Conservation (phyloP, 345 rosid genomes). For the Lumnitzera racemosa region DNA sequence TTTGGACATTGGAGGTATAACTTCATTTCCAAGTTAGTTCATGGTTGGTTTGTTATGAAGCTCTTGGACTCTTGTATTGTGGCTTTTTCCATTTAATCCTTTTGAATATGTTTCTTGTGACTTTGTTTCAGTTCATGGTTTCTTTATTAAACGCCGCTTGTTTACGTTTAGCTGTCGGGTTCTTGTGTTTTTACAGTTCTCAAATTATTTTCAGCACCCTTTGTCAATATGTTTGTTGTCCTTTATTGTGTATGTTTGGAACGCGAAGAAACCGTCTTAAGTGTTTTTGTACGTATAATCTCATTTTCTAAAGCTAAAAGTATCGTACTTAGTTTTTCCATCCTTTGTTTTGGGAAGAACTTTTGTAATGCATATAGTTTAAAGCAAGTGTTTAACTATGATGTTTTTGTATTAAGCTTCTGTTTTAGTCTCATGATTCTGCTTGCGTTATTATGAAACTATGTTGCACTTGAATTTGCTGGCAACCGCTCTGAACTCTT, state of each 20-base stretch:
- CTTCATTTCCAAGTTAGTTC: not conserved
- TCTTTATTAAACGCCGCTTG: not conserved
- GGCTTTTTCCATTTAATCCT: too few species aligned
- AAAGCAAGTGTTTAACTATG: not conserved
- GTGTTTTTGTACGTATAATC: too few species aligned
- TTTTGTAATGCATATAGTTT: too few species aligned
- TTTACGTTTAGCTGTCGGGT: not conserved
- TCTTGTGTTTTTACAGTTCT: not conserved
- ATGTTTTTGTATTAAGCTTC: conserved; percentile 2
- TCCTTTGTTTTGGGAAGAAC: not conserved
- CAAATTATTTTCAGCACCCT: too few species aligned
- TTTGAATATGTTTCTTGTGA: too few species aligned
- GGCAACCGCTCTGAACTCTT: too few species aligned
- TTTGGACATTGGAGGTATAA: conserved; percentile 89
- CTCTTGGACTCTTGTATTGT: not conserved
- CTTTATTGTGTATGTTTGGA: not conserved
- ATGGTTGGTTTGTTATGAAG: not conserved
- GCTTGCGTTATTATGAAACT: too few species aligned
- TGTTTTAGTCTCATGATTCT: too few species aligned
- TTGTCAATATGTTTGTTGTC: not conserved
- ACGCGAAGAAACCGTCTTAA: too few species aligned
- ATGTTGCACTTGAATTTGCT: too few species aligned
- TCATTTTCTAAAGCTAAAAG: too few species aligned
- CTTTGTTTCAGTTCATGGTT: not conserved
- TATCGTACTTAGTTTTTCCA: too few species aligned